phyloP scores from a whole-genome alignment of 2,329 filamentous ascomycete genomes.

The Calonectria henricotiae region DNA sequence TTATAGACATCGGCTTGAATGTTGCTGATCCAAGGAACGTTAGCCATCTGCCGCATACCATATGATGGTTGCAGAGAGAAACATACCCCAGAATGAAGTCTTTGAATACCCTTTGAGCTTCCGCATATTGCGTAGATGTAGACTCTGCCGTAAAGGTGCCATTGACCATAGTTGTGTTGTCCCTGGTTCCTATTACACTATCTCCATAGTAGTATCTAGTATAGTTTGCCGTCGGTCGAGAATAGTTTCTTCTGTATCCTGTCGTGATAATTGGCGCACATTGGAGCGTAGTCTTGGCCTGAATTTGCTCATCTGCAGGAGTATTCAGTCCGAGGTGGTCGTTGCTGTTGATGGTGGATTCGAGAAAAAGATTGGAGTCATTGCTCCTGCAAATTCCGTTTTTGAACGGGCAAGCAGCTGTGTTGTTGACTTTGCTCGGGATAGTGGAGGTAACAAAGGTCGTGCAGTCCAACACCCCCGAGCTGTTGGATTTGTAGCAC shows the following conservation, averaged over 20 bases:
- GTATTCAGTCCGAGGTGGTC: slow-evolving; percentile 11
- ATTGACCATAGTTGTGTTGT: neutral
- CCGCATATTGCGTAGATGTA: neutral
- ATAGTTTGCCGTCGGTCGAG: neutral
- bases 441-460: neutral
- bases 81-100: neutral
- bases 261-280: neutral
- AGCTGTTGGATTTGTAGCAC: slow-evolving; percentile 12
- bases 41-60: neutral
- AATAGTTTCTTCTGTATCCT: neutral
- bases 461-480: neutral
- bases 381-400: neutral
- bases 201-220: slow-evolving; percentile 6
- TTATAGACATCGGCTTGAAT: neutral
- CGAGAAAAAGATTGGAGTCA: neutral
- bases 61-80: neutral
- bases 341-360: neutral
- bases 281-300: neutral
- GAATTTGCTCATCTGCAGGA: slow-evolving; percentile 5
- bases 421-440: neutral
- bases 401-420: neutral
- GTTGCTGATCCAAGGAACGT: neutral
- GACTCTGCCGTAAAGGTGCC: neutral
- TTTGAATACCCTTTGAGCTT: neutral
- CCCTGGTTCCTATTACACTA: neutral